Evolutionary conservation across 176 grass and related monocot species (phyloP), one percentile per base, ranked within the genome.

Genomic region (Luzula sylvatica): DNA sequence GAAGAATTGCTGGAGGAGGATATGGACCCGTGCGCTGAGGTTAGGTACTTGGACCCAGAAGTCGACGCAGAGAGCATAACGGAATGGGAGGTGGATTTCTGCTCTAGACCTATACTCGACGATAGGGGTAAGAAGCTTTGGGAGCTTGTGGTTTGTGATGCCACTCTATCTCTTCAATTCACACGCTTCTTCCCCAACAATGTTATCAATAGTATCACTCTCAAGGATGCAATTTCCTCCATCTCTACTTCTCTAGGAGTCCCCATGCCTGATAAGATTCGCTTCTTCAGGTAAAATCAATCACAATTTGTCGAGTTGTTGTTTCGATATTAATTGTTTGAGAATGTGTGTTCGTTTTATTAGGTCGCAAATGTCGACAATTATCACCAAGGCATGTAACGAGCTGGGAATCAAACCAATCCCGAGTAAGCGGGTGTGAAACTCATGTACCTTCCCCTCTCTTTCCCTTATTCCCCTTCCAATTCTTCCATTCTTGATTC

Each of bases 81-180:
- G 50, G 92, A 98, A 41, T 98, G 92, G 92, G 78, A 98, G 67
- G 22, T 98, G 32, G 92, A 98, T 73, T 98, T 98, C 81, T 98
- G 92, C 75, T 98, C 81, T 16, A 71, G 92, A 3, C 92, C 81
- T 3, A 90, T 90, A 65, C 77, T 98, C 24, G 92, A 98, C 71
- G 68, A 68, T 19, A 61, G 85, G 3, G 81, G 85, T 0, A 98
- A 98, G 92, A 98, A 98, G 68, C 45, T 98, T 53, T 98, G 85
- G 92, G 92, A 87, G 68, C 77, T 98, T 32, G 81, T 98, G 30
- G 84, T 90, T 0, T 98, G 92, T 60, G 92, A 98, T 58, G 48
- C 76, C 3, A 90, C 85, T 51, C 78, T 98, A 3, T 98, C 92
- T n/a, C 85, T 98, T 4, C 92, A 98, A 74, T 83, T 81, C 78